These are phyloP conservation scores for Colletotrichum zoysiae DNA, from an alignment of 2,329 filamentous ascomycete genomes.

Conservation along the genomic window DNA sequence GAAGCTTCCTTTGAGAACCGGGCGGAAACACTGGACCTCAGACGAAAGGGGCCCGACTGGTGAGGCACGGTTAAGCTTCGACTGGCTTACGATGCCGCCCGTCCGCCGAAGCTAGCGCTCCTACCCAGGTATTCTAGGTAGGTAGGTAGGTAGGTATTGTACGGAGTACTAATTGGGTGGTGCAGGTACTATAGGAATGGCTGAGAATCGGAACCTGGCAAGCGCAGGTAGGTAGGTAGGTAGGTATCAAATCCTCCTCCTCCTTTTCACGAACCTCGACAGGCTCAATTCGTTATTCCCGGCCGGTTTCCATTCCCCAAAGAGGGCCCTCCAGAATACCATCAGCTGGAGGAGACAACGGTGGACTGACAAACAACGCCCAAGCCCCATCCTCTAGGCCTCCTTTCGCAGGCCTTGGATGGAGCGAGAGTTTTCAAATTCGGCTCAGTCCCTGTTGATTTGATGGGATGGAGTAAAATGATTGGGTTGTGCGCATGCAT, in stretches of 20 bases:
- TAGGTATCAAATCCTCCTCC: not conserved
- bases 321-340: not conserved
- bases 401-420: constrained; percentile 2
- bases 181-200: not conserved
- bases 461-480: not conserved
- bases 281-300: constrained; percentile 20
- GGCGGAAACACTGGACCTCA: not conserved
- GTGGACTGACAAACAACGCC: not conserved
- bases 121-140: too few relatives aligned
- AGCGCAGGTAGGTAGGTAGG: not conserved
- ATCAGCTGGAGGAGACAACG: too few relatives aligned
- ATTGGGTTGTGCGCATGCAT: not conserved
- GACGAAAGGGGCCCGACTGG: constrained; percentile 10
- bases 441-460: not conserved
- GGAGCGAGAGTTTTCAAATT: not conserved
- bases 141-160: too few relatives aligned
- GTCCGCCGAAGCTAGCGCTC: not conserved
- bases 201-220: constrained; percentile 15
- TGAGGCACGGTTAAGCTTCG: constrained; percentile 25
- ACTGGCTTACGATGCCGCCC: constrained; percentile 19
- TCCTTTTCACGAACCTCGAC: constrained; percentile 2
- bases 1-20: constrained; percentile 8
- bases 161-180: too few relatives aligned
- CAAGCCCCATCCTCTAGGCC: constrained; percentile 14
- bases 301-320: constrained; percentile 20